These are phyloP conservation scores for Stagonosporopsis rhizophila DNA, from an alignment of 2,329 filamentous ascomycete species.

Conservation along the genomic window DNA sequence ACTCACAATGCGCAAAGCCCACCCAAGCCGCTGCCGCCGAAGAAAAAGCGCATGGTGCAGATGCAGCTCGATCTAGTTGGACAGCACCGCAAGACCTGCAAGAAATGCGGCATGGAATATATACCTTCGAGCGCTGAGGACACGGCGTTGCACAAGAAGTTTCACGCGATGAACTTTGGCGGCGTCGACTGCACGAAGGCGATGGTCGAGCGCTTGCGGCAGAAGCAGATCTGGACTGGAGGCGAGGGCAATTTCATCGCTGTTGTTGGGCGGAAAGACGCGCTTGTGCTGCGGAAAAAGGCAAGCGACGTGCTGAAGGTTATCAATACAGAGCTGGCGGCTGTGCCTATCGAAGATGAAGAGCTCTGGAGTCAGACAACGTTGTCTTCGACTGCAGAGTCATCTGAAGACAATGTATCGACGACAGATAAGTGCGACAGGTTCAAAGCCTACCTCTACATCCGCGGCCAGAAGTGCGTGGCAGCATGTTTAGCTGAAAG, in stretches of 20 bases:
- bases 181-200: conserved; percentile 68
- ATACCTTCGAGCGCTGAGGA: conserved; percentile 68
- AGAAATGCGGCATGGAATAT: conserved; percentile 71
- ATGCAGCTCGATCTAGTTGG: conserved; percentile 67
- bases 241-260: conserved; percentile 60
- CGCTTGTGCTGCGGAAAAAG: conserved; percentile 60
- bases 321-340: conserved; percentile 68
- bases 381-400: conserved; percentile 8
- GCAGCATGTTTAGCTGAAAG: conserved; percentile 68
- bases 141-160: conserved; percentile 67
- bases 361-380: conserved; percentile 62
- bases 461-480: conserved; percentile 67
- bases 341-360: conserved; percentile 65
- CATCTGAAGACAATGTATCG: conserved; percentile 36
- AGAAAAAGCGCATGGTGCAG: conserved; percentile 58
- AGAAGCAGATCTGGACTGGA: conserved; percentile 59
- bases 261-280: conserved; percentile 63
- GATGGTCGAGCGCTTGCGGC: conserved; percentile 61
- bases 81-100: conserved; percentile 64
- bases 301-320: conserved; percentile 64
- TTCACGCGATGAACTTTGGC: conserved; percentile 66
- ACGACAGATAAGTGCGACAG: conserved; percentile 49
- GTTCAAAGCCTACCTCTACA: conserved; percentile 68
- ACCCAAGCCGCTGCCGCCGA: conserved; percentile 33
- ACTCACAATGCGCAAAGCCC: conserved; percentile 46